These are phyloP conservation scores for Physcomitrium patens DNA, from an alignment of 225 moss, liverwort and hornwort species.

Conservation along the genomic window DNA sequence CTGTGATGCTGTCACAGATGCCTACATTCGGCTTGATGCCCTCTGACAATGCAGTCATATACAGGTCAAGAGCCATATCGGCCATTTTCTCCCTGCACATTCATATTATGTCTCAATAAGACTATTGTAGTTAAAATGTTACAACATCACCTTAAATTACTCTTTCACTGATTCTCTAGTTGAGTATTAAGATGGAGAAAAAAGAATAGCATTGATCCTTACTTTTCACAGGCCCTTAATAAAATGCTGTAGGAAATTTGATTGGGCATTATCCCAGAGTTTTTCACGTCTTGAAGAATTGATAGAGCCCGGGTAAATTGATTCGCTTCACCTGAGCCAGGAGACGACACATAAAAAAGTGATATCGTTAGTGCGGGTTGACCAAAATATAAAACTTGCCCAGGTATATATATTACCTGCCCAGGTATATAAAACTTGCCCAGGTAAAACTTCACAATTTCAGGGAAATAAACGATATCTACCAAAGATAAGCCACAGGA, in stretches of 20 bases:
- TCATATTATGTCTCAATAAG: background rate
- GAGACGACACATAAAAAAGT: background rate
- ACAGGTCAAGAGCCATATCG: slow-evolving; percentile 62
- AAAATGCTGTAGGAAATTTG: slow-evolving; percentile 71
- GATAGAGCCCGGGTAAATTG: slow-evolving; percentile 48
- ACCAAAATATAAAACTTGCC: too few relatives aligned
- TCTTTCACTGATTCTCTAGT: background rate
- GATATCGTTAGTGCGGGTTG: too few relatives aligned
- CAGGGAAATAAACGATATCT: too few relatives aligned
- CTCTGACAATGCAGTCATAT: slow-evolving; percentile 56
- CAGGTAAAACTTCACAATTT: too few relatives aligned
- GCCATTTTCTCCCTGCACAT: slow-evolving; percentile 58
- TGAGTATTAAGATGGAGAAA: background rate
- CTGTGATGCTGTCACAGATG: slow-evolving; percentile 70
- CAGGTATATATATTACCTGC: too few relatives aligned
- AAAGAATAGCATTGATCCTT: slow-evolving; percentile 18
- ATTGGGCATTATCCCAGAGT: slow-evolving; percentile 51
- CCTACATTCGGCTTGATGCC: slow-evolving; percentile 60
- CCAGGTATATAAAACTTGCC: too few relatives aligned
- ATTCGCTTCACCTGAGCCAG: slow-evolving; percentile 51
- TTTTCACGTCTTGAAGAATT: slow-evolving; percentile 58
- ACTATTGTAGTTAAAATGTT: background rate
- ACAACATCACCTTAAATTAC: background rate
- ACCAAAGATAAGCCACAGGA: background rate
- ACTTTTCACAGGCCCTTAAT: slow-evolving; percentile 70